Conservation (phyloP, 1,284 basidiomycete genomes). For the Cryptococcus neoformans region DNA sequence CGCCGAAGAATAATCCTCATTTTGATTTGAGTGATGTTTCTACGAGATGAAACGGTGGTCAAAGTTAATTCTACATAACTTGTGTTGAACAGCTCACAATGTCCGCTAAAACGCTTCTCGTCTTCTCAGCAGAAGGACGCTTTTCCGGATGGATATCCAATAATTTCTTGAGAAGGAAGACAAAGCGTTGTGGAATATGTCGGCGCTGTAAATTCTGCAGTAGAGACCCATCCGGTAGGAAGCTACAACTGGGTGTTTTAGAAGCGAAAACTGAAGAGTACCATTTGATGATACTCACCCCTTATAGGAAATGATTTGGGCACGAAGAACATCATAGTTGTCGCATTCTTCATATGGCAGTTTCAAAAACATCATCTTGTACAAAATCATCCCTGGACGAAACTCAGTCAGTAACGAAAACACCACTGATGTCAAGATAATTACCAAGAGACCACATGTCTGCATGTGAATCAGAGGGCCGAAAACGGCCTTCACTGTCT, state of each 20-base stretch:
- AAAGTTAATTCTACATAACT: too few species aligned
- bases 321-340: constrained; percentile 60
- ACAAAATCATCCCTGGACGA: constrained; percentile 70
- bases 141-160: constrained; percentile 59
- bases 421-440: background rate
- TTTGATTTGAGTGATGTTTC: too few species aligned
- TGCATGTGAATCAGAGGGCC: constrained; percentile 74
- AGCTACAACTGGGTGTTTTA: too few species aligned
- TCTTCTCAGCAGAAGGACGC: constrained; percentile 56
- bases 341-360: constrained; percentile 70
- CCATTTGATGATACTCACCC: constrained; percentile 54
- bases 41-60: too few species aligned
- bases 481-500: constrained; percentile 57
- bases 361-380: constrained; percentile 85
- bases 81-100: too few species aligned
- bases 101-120: background rate
- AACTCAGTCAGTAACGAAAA: background rate
- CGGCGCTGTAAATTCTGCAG: constrained; percentile 53
- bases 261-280: too few species aligned
- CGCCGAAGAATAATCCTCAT: too few species aligned
- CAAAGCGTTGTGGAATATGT: constrained; percentile 63
- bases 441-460: constrained; percentile 57
- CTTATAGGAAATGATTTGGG: constrained; percentile 68
- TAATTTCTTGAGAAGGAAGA: constrained; percentile 69
- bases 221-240: background rate